Base-by-base conservation (phyloP, 2,329 filamentous ascomycete species). In the Fusarium siculi region DNA sequence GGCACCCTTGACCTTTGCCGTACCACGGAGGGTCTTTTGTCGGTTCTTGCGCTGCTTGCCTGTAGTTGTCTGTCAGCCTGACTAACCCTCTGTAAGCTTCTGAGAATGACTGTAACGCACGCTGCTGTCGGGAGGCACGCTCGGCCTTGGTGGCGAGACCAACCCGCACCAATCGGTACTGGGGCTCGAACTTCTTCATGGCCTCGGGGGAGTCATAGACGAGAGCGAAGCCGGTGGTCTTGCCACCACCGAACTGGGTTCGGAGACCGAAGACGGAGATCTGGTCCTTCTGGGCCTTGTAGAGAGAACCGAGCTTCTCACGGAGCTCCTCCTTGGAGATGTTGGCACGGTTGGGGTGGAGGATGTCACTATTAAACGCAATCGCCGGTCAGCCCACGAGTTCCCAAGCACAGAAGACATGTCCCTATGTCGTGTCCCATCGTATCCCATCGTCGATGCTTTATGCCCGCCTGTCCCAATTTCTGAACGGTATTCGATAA, bases 21-120 rank as follows among this genome's bases (percentile, higher is more conserved):
- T 97, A 85, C 96, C 96, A 81, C 96, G 93, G 86, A 98, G 93
- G 85, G 96, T 96, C 95, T 99, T 98, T 88, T 93, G 92, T 87
- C 96, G 92, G 94, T 99, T 99, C 94, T 99, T 99, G 90, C 96
- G 93, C 90, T 98, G 96, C 91, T 99, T 99, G 93, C 96, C 96
- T 98, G 87, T 89, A 53, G 80, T 68, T 30, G 44, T 57, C 36
- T 66, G 60, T 71, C 53, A 65, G 63, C 47, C 47, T 50, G 25
- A 49, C 52, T 64, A 64, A 53, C 43, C 58, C 64, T 63, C 23
- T 18, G 8, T 14, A 10, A 18, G 16, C 4, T 9, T 9, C 7
- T 19, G 18, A 28, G n/a, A 11, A 10, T 39, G 14, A 32, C 11
- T 28, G 49, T 36, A 80, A 97, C 96, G 84, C 95, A 98, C 96